phyloP scores from a whole-genome alignment of 2,329 filamentous ascomycete species.

The Fusarium guadeloupense region DNA sequence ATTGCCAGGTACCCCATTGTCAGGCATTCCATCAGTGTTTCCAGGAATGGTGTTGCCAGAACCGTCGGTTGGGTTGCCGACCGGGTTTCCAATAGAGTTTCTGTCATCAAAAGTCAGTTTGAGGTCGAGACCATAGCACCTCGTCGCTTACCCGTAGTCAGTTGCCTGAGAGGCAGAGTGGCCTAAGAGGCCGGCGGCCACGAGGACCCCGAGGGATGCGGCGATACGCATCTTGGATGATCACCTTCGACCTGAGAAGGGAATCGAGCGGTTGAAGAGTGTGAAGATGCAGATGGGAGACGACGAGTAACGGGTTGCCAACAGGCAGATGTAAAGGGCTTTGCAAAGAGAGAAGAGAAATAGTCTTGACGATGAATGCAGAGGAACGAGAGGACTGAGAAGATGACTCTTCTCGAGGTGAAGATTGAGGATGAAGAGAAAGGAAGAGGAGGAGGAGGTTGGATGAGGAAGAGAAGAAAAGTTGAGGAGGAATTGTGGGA shows the following conservation, averaged over 20 bases:
- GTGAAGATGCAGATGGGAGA: not conserved
- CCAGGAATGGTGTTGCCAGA: conserved; percentile 21
- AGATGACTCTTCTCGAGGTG: conserved; percentile 16
- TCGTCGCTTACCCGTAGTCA: conserved; percentile 46
- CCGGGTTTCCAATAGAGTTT: conserved; percentile 18
- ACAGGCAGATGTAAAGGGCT: conserved; percentile 16
- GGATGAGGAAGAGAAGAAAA: conserved; percentile 16
- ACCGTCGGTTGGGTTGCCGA: conserved; percentile 8
- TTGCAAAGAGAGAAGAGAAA: conserved; percentile 9
- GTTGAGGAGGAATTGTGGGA: conserved; percentile 1
- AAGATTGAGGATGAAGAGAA: conserved; percentile 28
- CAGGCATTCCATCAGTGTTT: conserved; percentile 27
- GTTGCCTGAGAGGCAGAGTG: conserved; percentile 46
- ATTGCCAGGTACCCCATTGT: conserved; percentile 22
- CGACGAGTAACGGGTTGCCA: not conserved
- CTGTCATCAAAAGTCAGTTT: conserved; percentile 24
- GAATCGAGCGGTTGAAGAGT: not conserved
- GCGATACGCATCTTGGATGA: conserved; percentile 51
- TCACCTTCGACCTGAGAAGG: conserved; percentile 4
- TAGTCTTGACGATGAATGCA: conserved; percentile 24
- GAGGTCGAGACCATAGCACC: not conserved
- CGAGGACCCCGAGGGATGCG: conserved; percentile 49
- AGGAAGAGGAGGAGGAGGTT: conserved; percentile 15
- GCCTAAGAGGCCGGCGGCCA: conserved; percentile 49
- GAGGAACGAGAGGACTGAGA: conserved; percentile 30